These are phyloP conservation scores for Umbelopsis sp. DNA, from an alignment of 192 early-diverging fungal genomes.

Conservation along the genomic window DNA sequence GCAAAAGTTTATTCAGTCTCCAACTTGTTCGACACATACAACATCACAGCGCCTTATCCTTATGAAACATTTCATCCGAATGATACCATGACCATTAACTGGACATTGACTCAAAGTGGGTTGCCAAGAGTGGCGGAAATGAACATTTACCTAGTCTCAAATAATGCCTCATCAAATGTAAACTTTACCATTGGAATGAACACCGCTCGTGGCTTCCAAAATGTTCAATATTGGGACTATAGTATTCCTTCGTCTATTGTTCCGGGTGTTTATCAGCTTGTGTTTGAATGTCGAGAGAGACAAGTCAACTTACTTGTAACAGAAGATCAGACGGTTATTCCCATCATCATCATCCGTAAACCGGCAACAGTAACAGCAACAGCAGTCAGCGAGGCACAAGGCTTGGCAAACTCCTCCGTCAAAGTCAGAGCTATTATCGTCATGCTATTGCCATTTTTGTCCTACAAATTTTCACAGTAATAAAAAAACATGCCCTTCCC, in stretches of 20 bases:
- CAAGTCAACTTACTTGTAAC: not conserved
- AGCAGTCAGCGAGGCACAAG: not conserved
- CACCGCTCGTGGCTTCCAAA: not conserved
- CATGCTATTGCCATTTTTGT: conserved; percentile 9
- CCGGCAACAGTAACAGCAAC: not conserved
- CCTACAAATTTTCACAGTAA: not conserved
- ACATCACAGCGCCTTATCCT: not conserved
- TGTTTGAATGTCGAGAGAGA: not conserved
- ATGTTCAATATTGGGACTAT: not conserved
- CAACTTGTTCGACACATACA: not conserved
- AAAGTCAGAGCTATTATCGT: not conserved
- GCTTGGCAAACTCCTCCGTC: not conserved
- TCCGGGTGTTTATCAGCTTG: not conserved
- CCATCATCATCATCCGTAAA: not conserved
- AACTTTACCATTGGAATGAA: conserved; percentile 1
- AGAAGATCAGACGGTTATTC: not conserved
- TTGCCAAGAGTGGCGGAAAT: conserved; percentile 16
- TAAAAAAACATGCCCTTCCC: not conserved
- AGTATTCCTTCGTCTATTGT: not conserved
- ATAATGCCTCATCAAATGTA: not conserved
- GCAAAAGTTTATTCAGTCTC: not conserved
- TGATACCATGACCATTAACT: not conserved
- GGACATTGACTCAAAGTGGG: not conserved
- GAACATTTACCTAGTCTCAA: conserved; percentile 13
- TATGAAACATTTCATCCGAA: not conserved